These are phyloP conservation scores for Fusarium gaditjirri DNA, from an alignment of 2,329 filamentous ascomycete species.

Conservation along the genomic window DNA sequence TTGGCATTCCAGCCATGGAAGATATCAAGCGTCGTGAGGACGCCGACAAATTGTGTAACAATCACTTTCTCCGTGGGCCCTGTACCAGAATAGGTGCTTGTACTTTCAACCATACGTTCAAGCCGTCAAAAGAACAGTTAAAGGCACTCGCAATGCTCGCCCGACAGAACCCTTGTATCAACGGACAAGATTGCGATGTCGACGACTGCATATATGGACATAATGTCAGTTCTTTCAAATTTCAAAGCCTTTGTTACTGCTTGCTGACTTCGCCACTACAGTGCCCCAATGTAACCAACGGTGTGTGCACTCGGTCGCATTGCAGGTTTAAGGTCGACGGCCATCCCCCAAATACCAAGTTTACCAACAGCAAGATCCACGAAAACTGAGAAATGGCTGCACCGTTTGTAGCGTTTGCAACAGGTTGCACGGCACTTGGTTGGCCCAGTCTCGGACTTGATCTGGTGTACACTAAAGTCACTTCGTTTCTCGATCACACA, in stretches of 20 bases:
- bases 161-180: constrained; percentile 67
- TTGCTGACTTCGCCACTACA: constrained; percentile 41
- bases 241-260: neutral
- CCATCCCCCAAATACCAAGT: constrained; percentile 68
- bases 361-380: constrained; percentile 52
- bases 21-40: constrained; percentile 66
- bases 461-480: constrained; percentile 17
- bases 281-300: constrained; percentile 65
- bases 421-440: neutral
- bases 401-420: neutral
- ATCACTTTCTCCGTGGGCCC: constrained; percentile 67
- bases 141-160: constrained; percentile 66
- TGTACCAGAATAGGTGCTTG: constrained; percentile 66
- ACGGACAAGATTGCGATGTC: constrained; percentile 66
- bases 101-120: constrained; percentile 67
- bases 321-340: constrained; percentile 65
- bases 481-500: constrained; percentile 5
- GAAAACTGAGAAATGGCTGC: constrained; percentile 42
- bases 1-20: constrained; percentile 61
- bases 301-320: constrained; percentile 62
- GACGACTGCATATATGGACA: constrained; percentile 72
- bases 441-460: neutral
- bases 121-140: constrained; percentile 63
- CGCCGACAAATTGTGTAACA: constrained; percentile 69
- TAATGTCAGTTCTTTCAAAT: constrained; percentile 58